Evolutionary conservation across 768 basidiomycete species (phyloP).

Genomic region (Tricholoma bakamatsutake): DNA sequence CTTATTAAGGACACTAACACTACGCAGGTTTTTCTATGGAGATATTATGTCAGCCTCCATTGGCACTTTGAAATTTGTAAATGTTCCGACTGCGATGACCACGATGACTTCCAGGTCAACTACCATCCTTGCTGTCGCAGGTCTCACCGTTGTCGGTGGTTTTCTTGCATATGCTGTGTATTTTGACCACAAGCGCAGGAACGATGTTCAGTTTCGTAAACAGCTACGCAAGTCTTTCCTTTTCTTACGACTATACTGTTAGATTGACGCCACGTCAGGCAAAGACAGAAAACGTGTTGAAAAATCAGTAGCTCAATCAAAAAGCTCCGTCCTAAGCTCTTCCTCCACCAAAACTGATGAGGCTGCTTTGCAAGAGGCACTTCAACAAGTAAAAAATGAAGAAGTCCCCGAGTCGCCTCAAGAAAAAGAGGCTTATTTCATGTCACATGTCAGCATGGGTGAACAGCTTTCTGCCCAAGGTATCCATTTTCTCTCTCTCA

Average conservation of each 20-base stretch:
- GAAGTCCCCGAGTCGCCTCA: conserved; percentile 60
- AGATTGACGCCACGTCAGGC: conserved; percentile 40
- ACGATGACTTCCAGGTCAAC: conserved; percentile 36
- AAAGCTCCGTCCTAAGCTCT: conserved; percentile 23
- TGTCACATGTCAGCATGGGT: conserved; percentile 82
- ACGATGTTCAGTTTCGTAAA: conserved; percentile 83
- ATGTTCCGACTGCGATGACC: conserved; percentile 5
- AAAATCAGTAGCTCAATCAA: conserved; percentile 54
- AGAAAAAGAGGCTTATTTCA: conserved; percentile 86
- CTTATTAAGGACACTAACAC: not conserved
- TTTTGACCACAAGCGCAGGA: conserved; percentile 93
- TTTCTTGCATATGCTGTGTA: conserved; percentile 81
- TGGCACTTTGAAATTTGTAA: not conserved
- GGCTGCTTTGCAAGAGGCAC: conserved; percentile 55
- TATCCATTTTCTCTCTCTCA: conserved; percentile 26
- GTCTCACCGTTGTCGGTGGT: conserved; percentile 48
- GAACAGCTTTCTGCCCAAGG: conserved; percentile 79
- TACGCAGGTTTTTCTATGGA: conserved; percentile 5
- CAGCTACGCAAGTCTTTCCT: conserved; percentile 62
- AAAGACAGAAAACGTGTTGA: conserved; percentile 90
- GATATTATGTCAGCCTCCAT: conserved; percentile 12
- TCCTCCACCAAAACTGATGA: conserved; percentile 30
- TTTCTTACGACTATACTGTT: conserved; percentile 1
- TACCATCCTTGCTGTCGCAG: conserved; percentile 39
- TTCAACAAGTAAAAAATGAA: conserved; percentile 67